Base-by-base conservation (phyloP, 73 alveolate species). In the Diophrys sp. region DNA sequence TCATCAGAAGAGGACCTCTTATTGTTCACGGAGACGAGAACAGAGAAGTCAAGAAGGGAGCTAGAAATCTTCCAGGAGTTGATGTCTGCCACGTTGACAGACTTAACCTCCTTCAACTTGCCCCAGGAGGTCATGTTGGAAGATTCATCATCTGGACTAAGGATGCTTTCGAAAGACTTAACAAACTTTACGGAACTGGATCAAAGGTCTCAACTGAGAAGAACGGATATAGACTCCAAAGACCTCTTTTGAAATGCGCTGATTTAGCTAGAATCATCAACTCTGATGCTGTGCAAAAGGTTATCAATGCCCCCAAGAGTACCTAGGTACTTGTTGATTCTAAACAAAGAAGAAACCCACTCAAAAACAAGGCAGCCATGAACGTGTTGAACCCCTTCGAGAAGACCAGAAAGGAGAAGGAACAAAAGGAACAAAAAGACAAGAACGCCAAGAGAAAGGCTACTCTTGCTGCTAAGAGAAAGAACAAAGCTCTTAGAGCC, bases 41-140 rank as follows among this genome's bases (percentile, higher is more conserved):
- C 84, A 89, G 91, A 75, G 84, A 81, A 78, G 91, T 94, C 75
- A 81, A 76, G 80, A 79, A 88, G 70, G 95, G 97, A 81, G 94
- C 95, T 76, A 91, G 98, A 87, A 96, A 96, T 94, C 89, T 96
- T 84, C 97, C 98, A 26, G 98, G 98, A 27, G 98, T 95, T 73
- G 99, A 95, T 66, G 79, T 94, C 18, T 87, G 89, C 91, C 85
- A 79, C 79, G 97, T 94, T 28, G 96, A 94, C 87, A 84, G 96
- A 81, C 79, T 94, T 71, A 96, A 94, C 87, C 86, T 96, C 87
- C 95, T 94, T 77, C 93, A 93, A 84, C 84, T 96, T 73, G 98
- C 98, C 75, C 98, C 99, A 2, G 99, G 99, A 73, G 99, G 99
- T 53, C 90, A 83, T 82, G 84, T 96, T 69, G 99, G 99, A 53